Percentiles rank a stretch among this genome's conserved stretches.
Evolutionary conservation across 345 rosid species (phyloP).

Genomic region (Rhizophora apiculata): DNA sequence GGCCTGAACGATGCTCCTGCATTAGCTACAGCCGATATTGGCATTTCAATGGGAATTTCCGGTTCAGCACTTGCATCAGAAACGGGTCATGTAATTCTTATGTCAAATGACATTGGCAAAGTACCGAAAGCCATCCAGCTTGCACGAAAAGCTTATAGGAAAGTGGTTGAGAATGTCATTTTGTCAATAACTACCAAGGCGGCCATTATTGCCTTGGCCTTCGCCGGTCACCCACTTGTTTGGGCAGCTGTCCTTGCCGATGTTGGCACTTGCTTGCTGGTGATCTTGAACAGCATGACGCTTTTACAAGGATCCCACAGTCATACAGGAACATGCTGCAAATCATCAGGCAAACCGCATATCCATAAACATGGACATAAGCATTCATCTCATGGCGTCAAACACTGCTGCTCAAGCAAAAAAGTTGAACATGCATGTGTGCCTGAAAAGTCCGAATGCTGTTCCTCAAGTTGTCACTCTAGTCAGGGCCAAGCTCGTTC

Average conservation of each 20-base stretch:
- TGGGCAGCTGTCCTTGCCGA: conserved; percentile 95
- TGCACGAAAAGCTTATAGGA: conserved; percentile 53
- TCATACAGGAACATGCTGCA: conserved; percentile 28
- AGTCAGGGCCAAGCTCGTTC: background rate
- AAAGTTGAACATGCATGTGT: conserved; percentile 7
- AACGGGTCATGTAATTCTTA: conserved; percentile 71
- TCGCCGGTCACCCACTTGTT: conserved; percentile 76
- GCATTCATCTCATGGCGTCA: conserved; percentile 6
- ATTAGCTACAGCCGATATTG: conserved; percentile 80
- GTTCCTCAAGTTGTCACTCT: background rate
- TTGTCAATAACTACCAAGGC: conserved; percentile 58
- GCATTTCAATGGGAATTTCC: conserved; percentile 88
- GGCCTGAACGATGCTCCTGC: conserved; percentile 96
- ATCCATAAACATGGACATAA: conserved; percentile 4
- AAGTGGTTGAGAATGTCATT: conserved; percentile 64
- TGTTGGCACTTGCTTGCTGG: conserved; percentile 82
- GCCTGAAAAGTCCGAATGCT: background rate
- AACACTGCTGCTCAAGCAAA: conserved; percentile 10
- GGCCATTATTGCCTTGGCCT: conserved; percentile 63
- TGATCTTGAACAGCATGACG: conserved; percentile 79
- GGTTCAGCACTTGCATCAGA: conserved; percentile 89
- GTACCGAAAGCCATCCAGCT: conserved; percentile 64
- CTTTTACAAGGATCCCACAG: conserved; percentile 31
- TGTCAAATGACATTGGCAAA: conserved; percentile 80
- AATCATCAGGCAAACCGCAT: conserved; percentile 3